A percentile compares a stretch with the other conserved stretches of the same genome.
Evolutionary conservation across 1,139 yeast genomes (phyloP).

Genomic region (Torulaspora globosa): DNA sequence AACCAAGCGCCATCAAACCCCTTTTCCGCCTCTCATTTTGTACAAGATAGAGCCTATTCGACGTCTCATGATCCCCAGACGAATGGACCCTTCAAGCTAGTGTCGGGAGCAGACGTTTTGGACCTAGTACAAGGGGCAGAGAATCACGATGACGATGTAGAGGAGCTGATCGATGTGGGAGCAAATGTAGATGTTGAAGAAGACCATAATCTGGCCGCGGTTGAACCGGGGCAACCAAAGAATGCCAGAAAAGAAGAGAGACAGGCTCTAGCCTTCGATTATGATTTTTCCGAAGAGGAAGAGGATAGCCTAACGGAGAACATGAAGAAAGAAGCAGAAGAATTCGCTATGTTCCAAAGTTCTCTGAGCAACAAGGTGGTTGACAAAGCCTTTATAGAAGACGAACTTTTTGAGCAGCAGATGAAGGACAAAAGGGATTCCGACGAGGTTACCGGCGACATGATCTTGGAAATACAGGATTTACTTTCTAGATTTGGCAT

Average conservation of each 20-base stretch:
- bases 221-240: not conserved
- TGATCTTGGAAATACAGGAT: constrained; percentile 90
- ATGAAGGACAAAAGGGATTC: constrained; percentile 76
- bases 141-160: constrained; percentile 5
- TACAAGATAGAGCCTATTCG: constrained; percentile 17
- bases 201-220: not conserved
- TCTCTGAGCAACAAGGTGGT: constrained; percentile 39
- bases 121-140: constrained; percentile 4
- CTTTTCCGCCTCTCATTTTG: constrained; percentile 20
- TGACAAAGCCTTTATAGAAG: constrained; percentile 32
- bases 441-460: constrained; percentile 80
- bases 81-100: constrained; percentile 13
- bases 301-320: constrained; percentile 62
- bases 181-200: not conserved
- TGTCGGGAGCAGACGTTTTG: constrained; percentile 19
- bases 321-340: constrained; percentile 63
- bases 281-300: constrained; percentile 72
- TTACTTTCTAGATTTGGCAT: constrained; percentile 82
- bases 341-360: constrained; percentile 60
- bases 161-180: constrained; percentile 2
- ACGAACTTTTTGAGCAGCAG: constrained; percentile 47
- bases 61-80: constrained; percentile 5
- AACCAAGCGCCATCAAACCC: constrained; percentile 17
- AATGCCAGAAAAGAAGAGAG: constrained; percentile 2
- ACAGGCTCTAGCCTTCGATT: constrained; percentile 42